Evolutionary conservation across 257 asterid species (phyloP).

Genomic region (Thymus mandschuricus): DNA sequence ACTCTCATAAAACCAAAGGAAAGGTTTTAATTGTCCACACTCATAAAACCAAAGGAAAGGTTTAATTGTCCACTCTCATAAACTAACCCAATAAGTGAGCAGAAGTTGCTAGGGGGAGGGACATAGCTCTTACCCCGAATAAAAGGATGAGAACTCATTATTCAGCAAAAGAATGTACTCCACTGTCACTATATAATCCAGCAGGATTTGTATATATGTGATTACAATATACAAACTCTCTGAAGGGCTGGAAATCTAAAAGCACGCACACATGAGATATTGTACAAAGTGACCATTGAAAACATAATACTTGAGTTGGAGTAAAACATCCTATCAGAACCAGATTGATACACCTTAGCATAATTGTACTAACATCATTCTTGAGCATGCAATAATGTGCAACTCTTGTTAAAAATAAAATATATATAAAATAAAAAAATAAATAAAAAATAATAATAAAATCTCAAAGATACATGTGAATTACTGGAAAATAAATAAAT

Average conservation of each 20-base stretch:
- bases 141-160: slow-evolving; percentile 13
- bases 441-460: neutral
- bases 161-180: slow-evolving; percentile 11
- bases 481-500: slow-evolving; percentile 8
- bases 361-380: neutral
- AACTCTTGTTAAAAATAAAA: slow-evolving; percentile 4
- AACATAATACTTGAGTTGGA: slow-evolving; percentile 8
- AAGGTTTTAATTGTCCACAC: neutral
- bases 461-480: slow-evolving; percentile 13
- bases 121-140: neutral
- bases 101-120: neutral
- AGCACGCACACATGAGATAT: slow-evolving; percentile 6
- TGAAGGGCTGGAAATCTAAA: slow-evolving; percentile 10
- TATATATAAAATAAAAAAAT: neutral
- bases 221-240: slow-evolving; percentile 2
- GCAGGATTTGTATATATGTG: slow-evolving; percentile 2
- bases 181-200: slow-evolving; percentile 14
- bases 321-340: neutral
- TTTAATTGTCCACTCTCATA: neutral
- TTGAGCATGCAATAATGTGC: slow-evolving; percentile 19
- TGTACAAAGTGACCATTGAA: slow-evolving; percentile 15
- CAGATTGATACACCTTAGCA: slow-evolving; percentile 20
- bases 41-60: neutral
- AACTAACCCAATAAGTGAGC: neutral
- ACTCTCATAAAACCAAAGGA: neutral